Base-by-base conservation (phyloP, 78 protist genomes). In the Dictyostelium citrinum region DNA sequence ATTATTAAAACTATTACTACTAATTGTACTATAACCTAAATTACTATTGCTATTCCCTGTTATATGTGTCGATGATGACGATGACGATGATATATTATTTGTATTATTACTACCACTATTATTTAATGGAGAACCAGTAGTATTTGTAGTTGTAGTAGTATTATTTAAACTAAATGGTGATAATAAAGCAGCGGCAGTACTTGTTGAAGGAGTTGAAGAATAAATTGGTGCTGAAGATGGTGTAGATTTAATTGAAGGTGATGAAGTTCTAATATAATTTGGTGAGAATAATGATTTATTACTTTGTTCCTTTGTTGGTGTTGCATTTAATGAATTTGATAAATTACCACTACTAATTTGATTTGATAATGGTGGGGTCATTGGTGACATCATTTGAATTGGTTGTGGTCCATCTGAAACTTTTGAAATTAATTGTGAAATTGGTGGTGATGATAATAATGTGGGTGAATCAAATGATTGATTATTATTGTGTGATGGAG, bases 251-350 rank as follows among this genome's bases (percentile, higher is more conserved):
- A 82, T 31, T 39, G 51, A 22, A 27, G 88, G 88, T 33, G 75
- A 58, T 64, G 88, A 82, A 10, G 77, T 29, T 5, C 75, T 43
- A 12, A 82, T 82, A 81, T 81, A 60, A 0, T 31, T 60, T 86
- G 83, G 84, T 86, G 83, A 77, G 7, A 33, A 55, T n/a, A 77
- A 20, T 55, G 75, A 81, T 77, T 51, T 58, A 58, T 45, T 43
- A 39, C 60, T 24, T 14, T 20, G 31, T 12, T 11, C 31, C 29
- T 82, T 24, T 86, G 67, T 5, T 70, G 49, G 41, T 51, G 90
- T 27, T 2, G 81, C 46, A 41, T 17, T 76, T 76, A n/a, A n/a
- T 24, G 60, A 43, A 43, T 0, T 76, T n/a, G n/a, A 17, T 20
- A 37, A 24, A 41, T 12, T 55, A 14, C 29, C 14, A 35, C 29